phyloP scores from a whole-genome alignment of 108 stramenopile species.

The Hondaea fermentalgiana region DNA sequence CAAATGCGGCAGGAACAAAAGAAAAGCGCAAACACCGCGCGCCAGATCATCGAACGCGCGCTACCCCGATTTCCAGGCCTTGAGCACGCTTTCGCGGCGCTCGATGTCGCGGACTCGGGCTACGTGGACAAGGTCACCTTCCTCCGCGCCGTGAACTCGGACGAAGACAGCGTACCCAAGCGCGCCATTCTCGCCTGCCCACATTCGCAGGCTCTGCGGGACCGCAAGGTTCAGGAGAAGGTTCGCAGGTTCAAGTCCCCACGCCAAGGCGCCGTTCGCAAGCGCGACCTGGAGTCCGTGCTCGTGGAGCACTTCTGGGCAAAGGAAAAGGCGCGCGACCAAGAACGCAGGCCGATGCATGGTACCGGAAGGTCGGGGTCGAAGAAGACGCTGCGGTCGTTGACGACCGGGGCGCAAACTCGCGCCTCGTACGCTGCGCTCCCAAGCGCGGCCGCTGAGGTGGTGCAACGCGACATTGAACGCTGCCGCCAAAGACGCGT shows the following conservation, averaged over 20 bases:
- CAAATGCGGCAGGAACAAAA: neutral
- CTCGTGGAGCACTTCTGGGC: neutral
- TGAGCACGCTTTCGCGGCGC: neutral
- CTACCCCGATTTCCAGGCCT: neutral
- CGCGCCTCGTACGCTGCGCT: neutral
- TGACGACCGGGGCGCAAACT: neutral
- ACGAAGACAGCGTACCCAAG: neutral
- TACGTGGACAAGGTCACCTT: conserved; percentile 2
- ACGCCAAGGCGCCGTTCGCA: neutral
- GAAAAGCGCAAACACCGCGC: neutral
- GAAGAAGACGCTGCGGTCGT: neutral
- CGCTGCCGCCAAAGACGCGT: neutral
- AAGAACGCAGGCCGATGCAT: neutral
- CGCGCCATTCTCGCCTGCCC: neutral
- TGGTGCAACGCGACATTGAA: neutral
- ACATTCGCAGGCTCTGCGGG: neutral
- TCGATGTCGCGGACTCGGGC: neutral
- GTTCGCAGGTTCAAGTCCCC: neutral
- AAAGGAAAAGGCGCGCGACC: neutral
- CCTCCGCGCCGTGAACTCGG: neutral
- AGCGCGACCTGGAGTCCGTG: neutral
- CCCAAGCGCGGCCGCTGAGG: neutral
- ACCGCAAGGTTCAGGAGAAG: neutral
- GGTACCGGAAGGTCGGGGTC: neutral
- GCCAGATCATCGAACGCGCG: neutral